Conservation (phyloP, 176 grass and related monocot species). For the Saccharum spontaneum region DNA sequence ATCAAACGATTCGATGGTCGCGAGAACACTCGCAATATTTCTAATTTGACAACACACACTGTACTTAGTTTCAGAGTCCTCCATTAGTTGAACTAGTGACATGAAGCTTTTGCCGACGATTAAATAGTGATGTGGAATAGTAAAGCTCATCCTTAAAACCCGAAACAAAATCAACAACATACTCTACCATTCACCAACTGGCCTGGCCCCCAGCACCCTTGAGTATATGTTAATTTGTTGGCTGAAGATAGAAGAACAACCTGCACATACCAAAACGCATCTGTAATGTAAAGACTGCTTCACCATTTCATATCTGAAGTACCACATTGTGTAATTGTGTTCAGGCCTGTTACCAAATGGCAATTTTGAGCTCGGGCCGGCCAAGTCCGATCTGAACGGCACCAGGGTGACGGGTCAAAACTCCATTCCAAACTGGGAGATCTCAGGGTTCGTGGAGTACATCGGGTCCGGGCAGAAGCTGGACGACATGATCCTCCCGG, state of each 20-base stretch:
- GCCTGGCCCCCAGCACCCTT: neutral
- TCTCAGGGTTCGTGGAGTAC: slow-evolving; percentile 67
- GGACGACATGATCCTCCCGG: slow-evolving; percentile 45
- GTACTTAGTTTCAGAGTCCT: neutral
- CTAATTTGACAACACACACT: neutral
- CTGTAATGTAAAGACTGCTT: neutral
- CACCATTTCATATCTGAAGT: neutral
- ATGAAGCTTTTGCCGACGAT: neutral
- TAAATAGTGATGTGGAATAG: neutral
- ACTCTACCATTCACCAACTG: neutral
- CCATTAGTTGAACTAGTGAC: neutral
- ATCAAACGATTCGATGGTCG: neutral
- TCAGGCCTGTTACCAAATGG: slow-evolving; percentile 58
- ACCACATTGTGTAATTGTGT: neutral
- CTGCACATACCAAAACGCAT: neutral
- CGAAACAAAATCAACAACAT: neutral
- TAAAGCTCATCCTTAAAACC: neutral
- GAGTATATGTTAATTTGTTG: neutral
- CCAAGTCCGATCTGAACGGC: slow-evolving; percentile 35
- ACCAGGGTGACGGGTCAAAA: slow-evolving; percentile 19
- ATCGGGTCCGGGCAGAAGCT: slow-evolving; percentile 46
- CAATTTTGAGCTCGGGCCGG: slow-evolving; percentile 45
- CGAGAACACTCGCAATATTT: neutral
- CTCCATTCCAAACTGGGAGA: slow-evolving; percentile 50
- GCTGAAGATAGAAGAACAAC: neutral